Base-by-base conservation (phyloP, 805 yeast species). In the Candida pseudofarinosa region DNA sequence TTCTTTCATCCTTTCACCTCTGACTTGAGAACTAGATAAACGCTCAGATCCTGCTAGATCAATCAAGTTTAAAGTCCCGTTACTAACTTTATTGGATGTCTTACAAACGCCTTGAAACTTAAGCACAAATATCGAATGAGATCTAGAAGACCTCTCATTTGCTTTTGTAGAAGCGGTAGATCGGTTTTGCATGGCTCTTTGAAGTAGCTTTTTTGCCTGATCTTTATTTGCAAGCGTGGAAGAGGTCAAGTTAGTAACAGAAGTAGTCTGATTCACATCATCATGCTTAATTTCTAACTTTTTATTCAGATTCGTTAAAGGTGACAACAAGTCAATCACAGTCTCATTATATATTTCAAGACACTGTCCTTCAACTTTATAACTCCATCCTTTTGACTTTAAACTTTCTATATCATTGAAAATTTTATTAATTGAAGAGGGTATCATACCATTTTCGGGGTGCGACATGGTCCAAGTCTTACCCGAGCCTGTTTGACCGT, bases 11-110 rank as follows among this genome's bases (percentile, higher is more conserved):
- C 97, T 65, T 10, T 82, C 86, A 0, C 97, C 97, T 1, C 77
- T 75, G 0, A 80, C 95, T 54, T 82, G 85, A 0, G 96, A 85
- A 14, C 77, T 73, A 7, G 81, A 62, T 13, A 90, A 69, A 44
- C 98, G 71, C 65, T 91, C 99, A 0, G 96, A 88, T 2, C 99
- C 99, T 0, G 99, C 99, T 42, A 91, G 69, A 63, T 91, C 99
- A 38, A 93, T 81, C 42, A 91, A 66, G 55, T 91, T 90, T 44
- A 91, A 67, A 1, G 77, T 73, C 8, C 97, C 93, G n/a, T 56
- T 50, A 39, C 65, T 53, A 1, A 48, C 45, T 20, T 77, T 77
- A 0, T 78, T 77, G 0, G 84, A 78, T 7, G 55, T 53, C 1
- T 48, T 15, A 54, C 86, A 80, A 3, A 38, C 40, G 0, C 96